These are phyloP conservation scores for Candida vaughaniae DNA, from an alignment of 805 yeast species.

Conservation along the genomic window DNA sequence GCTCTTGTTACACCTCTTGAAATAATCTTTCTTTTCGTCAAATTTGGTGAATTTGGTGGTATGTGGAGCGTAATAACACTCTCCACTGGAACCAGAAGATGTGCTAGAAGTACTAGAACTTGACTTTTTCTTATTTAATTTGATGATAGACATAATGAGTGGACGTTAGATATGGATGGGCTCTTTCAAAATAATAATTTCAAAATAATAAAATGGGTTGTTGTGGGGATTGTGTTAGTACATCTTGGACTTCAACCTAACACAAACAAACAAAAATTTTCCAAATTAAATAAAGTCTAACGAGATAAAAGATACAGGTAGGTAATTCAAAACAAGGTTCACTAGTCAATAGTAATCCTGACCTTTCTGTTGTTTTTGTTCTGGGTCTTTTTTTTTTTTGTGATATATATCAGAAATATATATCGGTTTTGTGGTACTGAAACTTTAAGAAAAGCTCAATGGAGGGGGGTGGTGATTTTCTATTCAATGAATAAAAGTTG, in stretches of 20 bases:
- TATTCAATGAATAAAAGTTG: slow-evolving; percentile 2
- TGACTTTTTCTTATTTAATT: slow-evolving; percentile 25
- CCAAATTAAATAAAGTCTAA: too few relatives aligned
- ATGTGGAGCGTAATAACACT: slow-evolving; percentile 11
- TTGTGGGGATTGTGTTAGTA: too few relatives aligned
- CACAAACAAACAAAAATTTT: too few relatives aligned
- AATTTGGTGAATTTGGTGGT: slow-evolving; percentile 31
- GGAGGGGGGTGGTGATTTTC: slow-evolving; percentile 1
- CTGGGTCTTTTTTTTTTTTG: too few relatives aligned
- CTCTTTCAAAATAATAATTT: too few relatives aligned
- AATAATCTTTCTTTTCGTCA: slow-evolving; percentile 47
- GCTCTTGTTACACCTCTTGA: slow-evolving; percentile 31
- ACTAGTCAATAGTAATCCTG: too few relatives aligned
- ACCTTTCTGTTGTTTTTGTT: background rate
- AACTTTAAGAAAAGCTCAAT: slow-evolving; percentile 8
- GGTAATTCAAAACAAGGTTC: too few relatives aligned
- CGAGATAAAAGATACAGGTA: too few relatives aligned
- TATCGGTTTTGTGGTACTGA: slow-evolving; percentile 2
- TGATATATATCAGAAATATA: slow-evolving; percentile 7
- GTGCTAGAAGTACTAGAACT: slow-evolving; percentile 20
- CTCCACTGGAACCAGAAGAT: slow-evolving; percentile 13
- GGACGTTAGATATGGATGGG: background rate
- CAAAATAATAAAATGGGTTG: too few relatives aligned
- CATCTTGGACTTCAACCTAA: too few relatives aligned
- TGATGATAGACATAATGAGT: slow-evolving; percentile 16